These are phyloP conservation scores for Yamadazyma triangularis DNA, from an alignment of 1,139 yeast genomes.

Conservation along the genomic window DNA sequence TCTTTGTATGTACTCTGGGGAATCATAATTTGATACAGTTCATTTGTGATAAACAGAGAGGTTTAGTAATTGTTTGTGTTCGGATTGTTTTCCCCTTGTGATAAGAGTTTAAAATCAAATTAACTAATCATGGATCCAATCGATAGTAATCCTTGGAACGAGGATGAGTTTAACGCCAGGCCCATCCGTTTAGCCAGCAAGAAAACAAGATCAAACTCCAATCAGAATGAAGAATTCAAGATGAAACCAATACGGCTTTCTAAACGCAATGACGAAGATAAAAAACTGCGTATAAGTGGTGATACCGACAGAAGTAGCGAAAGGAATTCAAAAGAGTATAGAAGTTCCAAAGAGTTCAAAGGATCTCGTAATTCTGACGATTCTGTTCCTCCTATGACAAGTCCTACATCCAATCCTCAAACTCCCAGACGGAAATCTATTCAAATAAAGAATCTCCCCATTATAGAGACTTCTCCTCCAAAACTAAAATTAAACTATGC, in stretches of 20 bases:
- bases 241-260: conserved; percentile 13
- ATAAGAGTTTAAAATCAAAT: too few relatives aligned
- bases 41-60: too few relatives aligned
- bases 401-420: conserved; percentile 7
- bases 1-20: too few relatives aligned
- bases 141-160: conserved; percentile 14
- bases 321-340: not conserved
- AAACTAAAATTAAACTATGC: conserved; percentile 7
- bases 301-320: not conserved
- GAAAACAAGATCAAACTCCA: conserved; percentile 13
- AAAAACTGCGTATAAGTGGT: not conserved
- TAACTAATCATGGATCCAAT: too few relatives aligned
- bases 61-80: too few relatives aligned
- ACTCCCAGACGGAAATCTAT: conserved; percentile 22
- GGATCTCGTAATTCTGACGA: not conserved
- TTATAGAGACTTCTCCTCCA: conserved; percentile 16
- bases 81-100: too few relatives aligned
- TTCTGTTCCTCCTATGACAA: not conserved
- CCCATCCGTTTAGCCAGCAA: conserved; percentile 33
- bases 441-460: conserved; percentile 37
- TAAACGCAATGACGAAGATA: conserved; percentile 5
- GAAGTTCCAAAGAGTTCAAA: not conserved
- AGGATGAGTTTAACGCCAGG: conserved; percentile 15
- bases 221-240: conserved; percentile 9
- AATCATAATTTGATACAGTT: too few relatives aligned